A percentile compares a stretch with the other conserved stretches of the same genome.
phyloP scores from a whole-genome alignment of 768 basidiomycete genomes.

The Pulveroboletus sp. region DNA sequence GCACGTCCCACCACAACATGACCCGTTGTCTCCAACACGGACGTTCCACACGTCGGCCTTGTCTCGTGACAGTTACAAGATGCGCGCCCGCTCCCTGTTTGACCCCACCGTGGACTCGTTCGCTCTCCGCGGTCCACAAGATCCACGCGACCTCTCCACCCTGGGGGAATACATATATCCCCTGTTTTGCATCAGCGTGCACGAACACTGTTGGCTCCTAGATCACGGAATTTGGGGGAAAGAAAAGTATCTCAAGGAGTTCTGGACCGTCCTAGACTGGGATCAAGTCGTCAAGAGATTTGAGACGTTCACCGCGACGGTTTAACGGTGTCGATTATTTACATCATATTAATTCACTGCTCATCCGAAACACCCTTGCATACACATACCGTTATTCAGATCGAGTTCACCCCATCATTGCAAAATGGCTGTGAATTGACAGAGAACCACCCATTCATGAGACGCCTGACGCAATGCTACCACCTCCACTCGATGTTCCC shows the following conservation, averaged over 20 bases:
- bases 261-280: conserved; percentile 87
- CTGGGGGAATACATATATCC: conserved; percentile 64
- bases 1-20: conserved; percentile 23
- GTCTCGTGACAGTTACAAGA: conserved; percentile 3
- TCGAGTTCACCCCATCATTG: background rate
- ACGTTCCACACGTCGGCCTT: conserved; percentile 25
- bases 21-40: conserved; percentile 30
- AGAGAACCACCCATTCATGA: too few species aligned
- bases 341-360: conserved; percentile 20
- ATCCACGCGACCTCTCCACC: conserved; percentile 23
- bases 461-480: conserved; percentile 11
- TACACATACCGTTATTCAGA: conserved; percentile 15
- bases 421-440: background rate
- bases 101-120: conserved; percentile 16
- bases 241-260: conserved; percentile 77
- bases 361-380: conserved; percentile 14
- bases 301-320: conserved; percentile 17
- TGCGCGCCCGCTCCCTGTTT: conserved; percentile 25
- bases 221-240: conserved; percentile 91
- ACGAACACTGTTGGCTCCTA: conserved; percentile 87
- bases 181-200: conserved; percentile 70
- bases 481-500: conserved; percentile 34
- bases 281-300: conserved; percentile 42
- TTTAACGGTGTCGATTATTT: conserved; percentile 14
- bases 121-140: conserved; percentile 7